Percentiles rank a stretch among this genome's conserved stretches.
These are phyloP conservation scores for Wickerhamiella nectarea DNA, from an alignment of 805 yeast species.

Conservation along the genomic window DNA sequence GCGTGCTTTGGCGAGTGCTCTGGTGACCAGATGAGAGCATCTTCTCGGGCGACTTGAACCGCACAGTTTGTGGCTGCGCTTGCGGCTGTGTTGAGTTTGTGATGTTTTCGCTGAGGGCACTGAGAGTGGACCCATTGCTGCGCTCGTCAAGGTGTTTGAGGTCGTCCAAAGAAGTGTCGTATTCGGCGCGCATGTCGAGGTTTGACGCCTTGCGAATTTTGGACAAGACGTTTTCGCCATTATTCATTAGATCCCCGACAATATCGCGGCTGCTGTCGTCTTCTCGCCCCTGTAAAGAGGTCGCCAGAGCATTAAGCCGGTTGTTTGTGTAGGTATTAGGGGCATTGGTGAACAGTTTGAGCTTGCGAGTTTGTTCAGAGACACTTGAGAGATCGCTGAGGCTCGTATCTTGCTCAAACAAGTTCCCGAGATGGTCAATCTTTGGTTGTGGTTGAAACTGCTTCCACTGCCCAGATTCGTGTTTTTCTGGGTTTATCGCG, in stretches of 20 bases:
- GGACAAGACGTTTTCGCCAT: slow-evolving; percentile 10
- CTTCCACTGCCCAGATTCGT: background rate
- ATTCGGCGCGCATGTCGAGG: slow-evolving; percentile 4
- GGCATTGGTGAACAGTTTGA: slow-evolving; percentile 17
- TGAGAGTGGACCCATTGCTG: slow-evolving; percentile 12
- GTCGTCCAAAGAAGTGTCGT: slow-evolving; percentile 11
- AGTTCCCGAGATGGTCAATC: background rate
- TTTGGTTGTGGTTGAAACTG: background rate
- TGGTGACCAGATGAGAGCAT: background rate
- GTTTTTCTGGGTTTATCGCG: background rate
- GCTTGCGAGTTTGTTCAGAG: slow-evolving; percentile 12
- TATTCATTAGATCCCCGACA: slow-evolving; percentile 6
- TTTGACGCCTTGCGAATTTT: slow-evolving; percentile 10
- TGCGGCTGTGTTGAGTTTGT: background rate
- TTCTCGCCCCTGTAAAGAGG: slow-evolving; percentile 13
- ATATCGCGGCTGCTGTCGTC: slow-evolving; percentile 7
- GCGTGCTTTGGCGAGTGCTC: no score
- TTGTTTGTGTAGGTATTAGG: slow-evolving; percentile 21
- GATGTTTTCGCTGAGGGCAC: background rate
- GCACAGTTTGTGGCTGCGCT: background rate
- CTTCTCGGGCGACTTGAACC: slow-evolving; percentile 1
- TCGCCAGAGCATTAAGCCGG: slow-evolving; percentile 16
- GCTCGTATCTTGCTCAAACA: background rate
- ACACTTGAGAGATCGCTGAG: slow-evolving; percentile 2
- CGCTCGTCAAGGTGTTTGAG: slow-evolving; percentile 8